These are phyloP conservation scores for Solanum paucissectum DNA, from an alignment of 257 asterid species.

Conservation along the genomic window DNA sequence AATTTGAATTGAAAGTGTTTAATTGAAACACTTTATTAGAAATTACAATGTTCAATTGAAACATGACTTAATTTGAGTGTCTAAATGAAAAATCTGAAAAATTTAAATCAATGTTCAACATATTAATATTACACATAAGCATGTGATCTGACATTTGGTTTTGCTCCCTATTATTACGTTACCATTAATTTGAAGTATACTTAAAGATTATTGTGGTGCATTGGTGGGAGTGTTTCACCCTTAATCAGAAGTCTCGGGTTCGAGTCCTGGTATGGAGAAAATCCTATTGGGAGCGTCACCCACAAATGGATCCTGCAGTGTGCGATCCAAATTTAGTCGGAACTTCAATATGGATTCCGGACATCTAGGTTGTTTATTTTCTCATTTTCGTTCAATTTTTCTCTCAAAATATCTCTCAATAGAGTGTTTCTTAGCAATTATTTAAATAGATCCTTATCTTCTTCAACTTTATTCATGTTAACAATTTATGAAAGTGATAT, in stretches of 20 bases:
- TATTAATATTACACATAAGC: neutral
- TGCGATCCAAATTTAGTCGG: too few relatives aligned
- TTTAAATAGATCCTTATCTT: neutral
- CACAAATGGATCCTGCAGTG: too few relatives aligned
- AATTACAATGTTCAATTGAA: too few relatives aligned
- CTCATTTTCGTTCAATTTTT: too few relatives aligned
- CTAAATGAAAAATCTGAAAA: neutral
- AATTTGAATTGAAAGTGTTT: neutral
- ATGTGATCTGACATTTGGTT: neutral
- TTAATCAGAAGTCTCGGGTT: too few relatives aligned
- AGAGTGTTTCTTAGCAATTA: neutral
- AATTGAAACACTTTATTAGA: too few relatives aligned
- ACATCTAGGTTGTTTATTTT: too few relatives aligned
- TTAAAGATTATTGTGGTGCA: too few relatives aligned
- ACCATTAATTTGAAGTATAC: neutral
- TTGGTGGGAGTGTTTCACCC: too few relatives aligned
- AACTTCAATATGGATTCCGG: fast-evolving
- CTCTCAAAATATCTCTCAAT: too few relatives aligned
- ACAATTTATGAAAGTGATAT: neutral
- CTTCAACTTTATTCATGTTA: neutral
- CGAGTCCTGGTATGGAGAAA: too few relatives aligned
- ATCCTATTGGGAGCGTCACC: too few relatives aligned
- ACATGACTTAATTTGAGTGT: neutral
- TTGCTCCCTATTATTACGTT: neutral
- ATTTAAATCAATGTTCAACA: neutral